phyloP scores from a whole-genome alignment of 768 basidiomycete species.

The Vishniacozyma victoriae region DNA sequence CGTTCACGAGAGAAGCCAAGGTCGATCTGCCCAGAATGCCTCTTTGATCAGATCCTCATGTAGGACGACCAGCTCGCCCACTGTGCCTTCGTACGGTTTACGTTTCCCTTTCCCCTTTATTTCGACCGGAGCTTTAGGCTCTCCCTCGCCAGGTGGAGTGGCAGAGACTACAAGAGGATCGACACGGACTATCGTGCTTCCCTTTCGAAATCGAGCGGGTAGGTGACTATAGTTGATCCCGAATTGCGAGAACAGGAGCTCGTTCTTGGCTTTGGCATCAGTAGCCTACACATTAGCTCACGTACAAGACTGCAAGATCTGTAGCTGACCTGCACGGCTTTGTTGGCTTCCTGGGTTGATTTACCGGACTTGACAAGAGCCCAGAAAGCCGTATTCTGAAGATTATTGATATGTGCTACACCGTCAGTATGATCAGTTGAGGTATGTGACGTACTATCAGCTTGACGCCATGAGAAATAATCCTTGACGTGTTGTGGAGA shows the following conservation, averaged over 20 bases:
- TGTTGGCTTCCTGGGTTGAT: slow-evolving; percentile 73
- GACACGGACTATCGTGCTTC: slow-evolving; percentile 65
- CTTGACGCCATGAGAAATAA: slow-evolving; percentile 94
- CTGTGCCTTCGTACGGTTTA: slow-evolving; percentile 46
- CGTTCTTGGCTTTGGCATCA: slow-evolving; percentile 80
- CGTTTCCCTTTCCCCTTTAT: slow-evolving; percentile 13
- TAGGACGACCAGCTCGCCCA: slow-evolving; percentile 54
- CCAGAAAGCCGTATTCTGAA: slow-evolving; percentile 97
- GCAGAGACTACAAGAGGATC: neutral
- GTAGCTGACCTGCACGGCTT: slow-evolving; percentile 60
- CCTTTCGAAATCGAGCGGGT: slow-evolving; percentile 69
- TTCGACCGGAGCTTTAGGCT: neutral
- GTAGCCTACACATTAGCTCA: slow-evolving; percentile 60
- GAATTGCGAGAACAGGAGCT: slow-evolving; percentile 77
- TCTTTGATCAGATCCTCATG: slow-evolving; percentile 82
- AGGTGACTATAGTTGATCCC: slow-evolving; percentile 81
- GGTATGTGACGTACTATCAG: slow-evolving; percentile 64
- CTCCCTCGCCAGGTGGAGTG: neutral
- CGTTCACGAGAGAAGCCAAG: slow-evolving; percentile 46
- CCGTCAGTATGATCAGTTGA: neutral
- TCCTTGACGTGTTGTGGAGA: slow-evolving; percentile 66
- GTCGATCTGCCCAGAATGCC: slow-evolving; percentile 67
- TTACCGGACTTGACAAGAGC: slow-evolving; percentile 78
- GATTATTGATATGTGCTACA: slow-evolving; percentile 91
- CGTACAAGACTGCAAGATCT: neutral